A percentile compares a stretch with the other conserved stretches of the same genome.
Evolutionary conservation across 2,329 filamentous ascomycete genomes (phyloP).

Genomic region (Penicillium brasilianum): DNA sequence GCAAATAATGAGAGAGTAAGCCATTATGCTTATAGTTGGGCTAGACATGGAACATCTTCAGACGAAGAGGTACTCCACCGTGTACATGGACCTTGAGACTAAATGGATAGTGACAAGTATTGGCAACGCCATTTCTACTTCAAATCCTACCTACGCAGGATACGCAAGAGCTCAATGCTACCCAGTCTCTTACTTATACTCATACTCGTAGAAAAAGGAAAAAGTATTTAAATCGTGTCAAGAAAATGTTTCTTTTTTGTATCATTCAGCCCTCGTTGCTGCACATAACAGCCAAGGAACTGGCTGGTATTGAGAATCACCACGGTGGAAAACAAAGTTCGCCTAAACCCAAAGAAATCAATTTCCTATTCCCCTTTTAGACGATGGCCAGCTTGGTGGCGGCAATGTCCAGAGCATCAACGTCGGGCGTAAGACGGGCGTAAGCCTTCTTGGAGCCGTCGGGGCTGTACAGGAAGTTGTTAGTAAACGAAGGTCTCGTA

Average conservation of each 20-base stretch:
- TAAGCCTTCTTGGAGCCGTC: slow-evolving; percentile 99
- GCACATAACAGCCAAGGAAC: slow-evolving; percentile 36
- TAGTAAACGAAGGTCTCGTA: slow-evolving; percentile 17
- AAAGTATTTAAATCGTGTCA: slow-evolving; percentile 25
- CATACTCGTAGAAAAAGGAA: neutral
- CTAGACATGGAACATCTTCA: neutral
- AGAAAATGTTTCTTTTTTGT: slow-evolving; percentile 41
- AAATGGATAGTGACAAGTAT: neutral
- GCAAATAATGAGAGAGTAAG: neutral
- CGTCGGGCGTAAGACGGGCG: slow-evolving; percentile 90
- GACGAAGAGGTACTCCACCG: neutral
- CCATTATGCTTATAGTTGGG: neutral
- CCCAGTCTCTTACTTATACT: neutral
- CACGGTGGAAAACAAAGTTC: slow-evolving; percentile 48
- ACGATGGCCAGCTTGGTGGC: slow-evolving; percentile 98
- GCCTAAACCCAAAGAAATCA: slow-evolving; percentile 53
- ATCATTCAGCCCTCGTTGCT: slow-evolving; percentile 46
- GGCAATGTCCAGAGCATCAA: slow-evolving; percentile 98
- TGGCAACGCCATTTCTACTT: neutral
- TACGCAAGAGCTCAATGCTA: neutral
- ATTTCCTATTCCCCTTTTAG: slow-evolving; percentile 60
- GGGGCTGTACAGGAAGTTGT: slow-evolving; percentile 61
- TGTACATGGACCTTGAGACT: neutral
- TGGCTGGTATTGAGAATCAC: slow-evolving; percentile 48
- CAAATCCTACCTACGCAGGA: neutral